Conservation (phyloP, 139 green algal species). For the Spirogloea muscicola region DNA sequence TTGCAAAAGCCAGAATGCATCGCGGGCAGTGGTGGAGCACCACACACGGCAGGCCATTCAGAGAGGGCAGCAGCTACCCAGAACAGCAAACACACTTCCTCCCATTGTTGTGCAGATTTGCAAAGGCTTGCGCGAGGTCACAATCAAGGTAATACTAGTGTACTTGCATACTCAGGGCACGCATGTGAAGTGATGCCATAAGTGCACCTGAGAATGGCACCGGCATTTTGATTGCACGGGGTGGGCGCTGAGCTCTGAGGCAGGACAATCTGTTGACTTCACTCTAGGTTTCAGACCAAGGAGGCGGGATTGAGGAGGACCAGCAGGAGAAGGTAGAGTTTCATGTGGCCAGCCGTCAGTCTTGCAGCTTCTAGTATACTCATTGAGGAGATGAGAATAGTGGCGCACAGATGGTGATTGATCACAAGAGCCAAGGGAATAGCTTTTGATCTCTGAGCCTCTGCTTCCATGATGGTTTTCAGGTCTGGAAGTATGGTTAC, state of each 20-base stretch:
- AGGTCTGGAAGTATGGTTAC: slow-evolving; percentile 42
- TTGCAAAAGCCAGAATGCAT: slow-evolving; percentile 59
- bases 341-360: background rate
- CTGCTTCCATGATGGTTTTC: slow-evolving; percentile 1
- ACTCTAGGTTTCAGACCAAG: slow-evolving; percentile 61
- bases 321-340: slow-evolving; percentile 50
- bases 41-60: slow-evolving; percentile 39
- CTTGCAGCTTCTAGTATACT: too few relatives aligned
- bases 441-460: background rate
- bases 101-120: slow-evolving; percentile 68
- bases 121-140: slow-evolving; percentile 39
- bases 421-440: background rate
- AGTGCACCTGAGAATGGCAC: background rate
- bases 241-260: too few relatives aligned
- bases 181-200: background rate
- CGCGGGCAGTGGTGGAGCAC: slow-evolving; percentile 46
- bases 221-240: background rate
- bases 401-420: background rate
- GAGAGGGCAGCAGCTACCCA: background rate
- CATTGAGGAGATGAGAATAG: background rate
- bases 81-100: slow-evolving; percentile 48
- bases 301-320: slow-evolving; percentile 66
- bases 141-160: slow-evolving; percentile 37
- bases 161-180: background rate
- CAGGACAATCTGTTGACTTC: background rate